Evolutionary conservation across 768 basidiomycete species (phyloP), one percentile per base, ranked within the genome.

Genomic region (Piloderma croceum): DNA sequence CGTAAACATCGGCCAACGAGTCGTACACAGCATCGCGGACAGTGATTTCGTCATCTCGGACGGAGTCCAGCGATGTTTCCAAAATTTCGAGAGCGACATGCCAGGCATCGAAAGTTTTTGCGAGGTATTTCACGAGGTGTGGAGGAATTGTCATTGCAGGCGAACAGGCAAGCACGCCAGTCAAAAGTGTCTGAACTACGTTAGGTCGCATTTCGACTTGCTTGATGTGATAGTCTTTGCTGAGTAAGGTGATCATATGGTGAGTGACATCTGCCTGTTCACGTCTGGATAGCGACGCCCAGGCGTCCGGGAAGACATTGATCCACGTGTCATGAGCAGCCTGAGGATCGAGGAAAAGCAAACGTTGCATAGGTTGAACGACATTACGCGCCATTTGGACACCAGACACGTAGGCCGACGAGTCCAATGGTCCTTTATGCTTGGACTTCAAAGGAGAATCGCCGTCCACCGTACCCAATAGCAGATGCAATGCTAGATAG

Each of bases 31-130:
- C 83, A 37, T 97, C 92, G 11, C 83, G 81, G 12, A 91, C 68
- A 23, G 74, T 72, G 22, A 76, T 69, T 45, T 96, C 90, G 41
- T 91, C 87, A 32, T 91, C 88, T 36, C 83, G 80, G 21, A 82
- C 71, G 36, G 78, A 66, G 25, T 91, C 88, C 45, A 92, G 67
- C n/a, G 88, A 83, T 21, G 73, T 67, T 47, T 82, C 81, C 3
- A 99, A 74, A 23, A 94, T 79, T 58, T 97, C 93, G 42, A 94
- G 64, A 3, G 81, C 80, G 35, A 84, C 77, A 58, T 96, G 87
- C 93, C 94, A 98, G n/a, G 89, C 88, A 27, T 90, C 83, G 60
- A 87, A 99, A 0, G 90, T 90, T 64, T 97, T 96, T 13, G 89
- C 90, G 24, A 98, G 80, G 58, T 92, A 99, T 58, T 97, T 97